These are phyloP conservation scores for Cladosporium sp. DNA, from an alignment of 2,329 filamentous ascomycete species.

Conservation along the genomic window DNA sequence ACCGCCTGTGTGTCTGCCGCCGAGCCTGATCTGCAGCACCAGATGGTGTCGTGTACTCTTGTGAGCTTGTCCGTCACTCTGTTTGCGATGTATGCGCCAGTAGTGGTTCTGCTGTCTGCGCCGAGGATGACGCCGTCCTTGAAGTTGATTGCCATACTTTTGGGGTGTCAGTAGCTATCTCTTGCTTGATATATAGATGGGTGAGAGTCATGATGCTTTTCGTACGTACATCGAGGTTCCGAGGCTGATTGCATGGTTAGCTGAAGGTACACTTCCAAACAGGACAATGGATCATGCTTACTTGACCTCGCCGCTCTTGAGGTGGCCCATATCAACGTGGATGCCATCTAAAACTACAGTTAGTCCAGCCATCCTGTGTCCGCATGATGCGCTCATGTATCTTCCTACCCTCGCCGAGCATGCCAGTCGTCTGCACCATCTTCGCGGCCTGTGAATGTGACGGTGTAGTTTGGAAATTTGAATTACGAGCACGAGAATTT, in stretches of 20 bases:
- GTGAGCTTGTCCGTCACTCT: conserved; percentile 99
- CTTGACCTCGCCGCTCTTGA: conserved; percentile 99
- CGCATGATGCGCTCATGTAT: conserved; percentile 17
- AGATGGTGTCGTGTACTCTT: conserved; percentile 97
- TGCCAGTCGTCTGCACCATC: conserved; percentile 36
- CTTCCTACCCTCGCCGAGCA: conserved; percentile 37
- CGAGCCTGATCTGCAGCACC: conserved; percentile 97
- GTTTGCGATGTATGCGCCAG: conserved; percentile 96
- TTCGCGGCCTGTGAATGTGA: conserved; percentile 17
- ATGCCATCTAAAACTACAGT: conserved; percentile 72
- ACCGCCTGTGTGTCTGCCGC: conserved; percentile 95
- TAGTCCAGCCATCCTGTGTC: not conserved
- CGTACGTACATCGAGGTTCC: conserved; percentile 75
- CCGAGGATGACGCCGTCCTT: conserved; percentile 97
- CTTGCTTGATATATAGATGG: conserved; percentile 16
- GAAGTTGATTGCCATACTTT: conserved; percentile 97
- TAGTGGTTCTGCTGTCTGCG: conserved; percentile 95
- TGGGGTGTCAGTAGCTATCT: not conserved
- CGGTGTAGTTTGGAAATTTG: not conserved
- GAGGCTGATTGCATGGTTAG: conserved; percentile 55
- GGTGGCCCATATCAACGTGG: conserved; percentile 95
- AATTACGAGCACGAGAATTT: not conserved
- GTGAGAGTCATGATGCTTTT: conserved; percentile 10
- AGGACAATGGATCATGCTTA: conserved; percentile 50
- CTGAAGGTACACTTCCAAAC: not conserved